Percentiles rank a stretch among this genome's conserved stretches.
These are phyloP conservation scores for Globisporangium carolinianum DNA, from an alignment of 352 stramenopile species.

Conservation along the genomic window DNA sequence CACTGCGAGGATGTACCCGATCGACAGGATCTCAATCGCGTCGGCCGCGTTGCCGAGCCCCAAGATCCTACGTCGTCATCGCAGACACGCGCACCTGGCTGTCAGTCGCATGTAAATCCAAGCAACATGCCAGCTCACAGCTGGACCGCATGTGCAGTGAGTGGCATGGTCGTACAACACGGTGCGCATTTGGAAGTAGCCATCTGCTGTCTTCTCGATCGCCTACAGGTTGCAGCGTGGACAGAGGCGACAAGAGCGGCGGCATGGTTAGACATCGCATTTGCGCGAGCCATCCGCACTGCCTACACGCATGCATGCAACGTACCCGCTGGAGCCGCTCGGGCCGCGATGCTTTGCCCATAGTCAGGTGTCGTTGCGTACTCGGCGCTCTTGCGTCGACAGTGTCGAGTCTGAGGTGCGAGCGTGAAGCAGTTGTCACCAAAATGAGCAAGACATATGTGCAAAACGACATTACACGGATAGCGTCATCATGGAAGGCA, in stretches of 20 bases:
- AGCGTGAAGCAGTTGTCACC: too few species aligned
- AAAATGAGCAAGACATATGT: too few species aligned
- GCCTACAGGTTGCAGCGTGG: slow-evolving; percentile 17
- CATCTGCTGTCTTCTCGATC: slow-evolving; percentile 46
- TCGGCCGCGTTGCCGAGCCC: slow-evolving; percentile 84
- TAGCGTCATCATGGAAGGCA: too few species aligned
- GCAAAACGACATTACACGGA: too few species aligned
- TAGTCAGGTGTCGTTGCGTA: background rate
- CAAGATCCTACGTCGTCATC: slow-evolving; percentile 39
- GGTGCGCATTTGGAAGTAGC: slow-evolving; percentile 61
- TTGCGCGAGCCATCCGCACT: background rate
- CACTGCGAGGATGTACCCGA: slow-evolving; percentile 87
- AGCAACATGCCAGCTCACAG: too few species aligned
- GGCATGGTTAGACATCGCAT: background rate
- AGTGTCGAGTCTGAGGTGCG: background rate
- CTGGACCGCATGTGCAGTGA: background rate
- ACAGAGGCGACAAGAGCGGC: background rate
- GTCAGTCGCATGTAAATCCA: too few species aligned
- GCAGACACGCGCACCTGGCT: too few species aligned
- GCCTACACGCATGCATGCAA: background rate
- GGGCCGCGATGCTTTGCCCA: slow-evolving; percentile 6
- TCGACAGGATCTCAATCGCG: slow-evolving; percentile 88
- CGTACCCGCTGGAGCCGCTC: slow-evolving; percentile 13
- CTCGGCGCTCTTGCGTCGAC: slow-evolving; percentile 17
- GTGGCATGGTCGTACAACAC: slow-evolving; percentile 34